Evolutionary conservation across 306 rosid genomes (phyloP).

Genomic region (Carpinus fangiana): DNA sequence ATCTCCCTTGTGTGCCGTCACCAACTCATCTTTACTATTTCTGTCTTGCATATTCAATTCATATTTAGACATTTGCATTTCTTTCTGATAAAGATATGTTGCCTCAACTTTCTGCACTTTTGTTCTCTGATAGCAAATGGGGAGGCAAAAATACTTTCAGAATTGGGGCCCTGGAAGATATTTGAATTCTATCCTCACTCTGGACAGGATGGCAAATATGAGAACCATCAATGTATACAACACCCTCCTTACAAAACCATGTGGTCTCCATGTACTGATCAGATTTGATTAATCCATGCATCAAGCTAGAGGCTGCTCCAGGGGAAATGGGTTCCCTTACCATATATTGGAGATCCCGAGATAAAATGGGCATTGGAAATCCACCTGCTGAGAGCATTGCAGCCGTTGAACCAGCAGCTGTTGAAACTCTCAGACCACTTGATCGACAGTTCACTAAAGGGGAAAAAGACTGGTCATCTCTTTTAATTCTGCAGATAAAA

Average conservation of each 20-base stretch:
- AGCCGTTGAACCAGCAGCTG: conserved; percentile 93
- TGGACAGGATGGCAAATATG: conserved; percentile 51
- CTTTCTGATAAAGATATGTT: background rate
- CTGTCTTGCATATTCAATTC: conserved; percentile 5
- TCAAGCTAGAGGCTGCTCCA: conserved; percentile 38
- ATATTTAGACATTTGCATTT: conserved; percentile 15
- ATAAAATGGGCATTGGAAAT: conserved; percentile 64
- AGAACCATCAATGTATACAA: conserved; percentile 73
- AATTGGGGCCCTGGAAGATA: conserved; percentile 73
- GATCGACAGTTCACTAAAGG: conserved; percentile 68
- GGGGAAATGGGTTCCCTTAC: conserved; percentile 82
- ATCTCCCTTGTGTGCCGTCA: conserved; percentile 16
- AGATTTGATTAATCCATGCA: conserved; percentile 58
- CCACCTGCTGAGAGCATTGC: conserved; percentile 97
- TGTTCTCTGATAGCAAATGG: conserved; percentile 32
- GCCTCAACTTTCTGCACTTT: conserved; percentile 21
- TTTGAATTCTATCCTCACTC: conserved; percentile 59
- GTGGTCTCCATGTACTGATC: conserved; percentile 47
- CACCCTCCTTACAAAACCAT: conserved; percentile 66
- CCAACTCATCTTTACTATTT: conserved; percentile 18
- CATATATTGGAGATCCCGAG: conserved; percentile 82
- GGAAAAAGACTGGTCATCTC: conserved; percentile 43
- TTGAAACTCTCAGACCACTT: conserved; percentile 86
- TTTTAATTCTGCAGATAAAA: conserved; percentile 55
- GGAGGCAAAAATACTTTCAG: conserved; percentile 72